Base-by-base conservation (phyloP, 2,329 filamentous ascomycete genomes). In the Pseudocercospora musae region DNA sequence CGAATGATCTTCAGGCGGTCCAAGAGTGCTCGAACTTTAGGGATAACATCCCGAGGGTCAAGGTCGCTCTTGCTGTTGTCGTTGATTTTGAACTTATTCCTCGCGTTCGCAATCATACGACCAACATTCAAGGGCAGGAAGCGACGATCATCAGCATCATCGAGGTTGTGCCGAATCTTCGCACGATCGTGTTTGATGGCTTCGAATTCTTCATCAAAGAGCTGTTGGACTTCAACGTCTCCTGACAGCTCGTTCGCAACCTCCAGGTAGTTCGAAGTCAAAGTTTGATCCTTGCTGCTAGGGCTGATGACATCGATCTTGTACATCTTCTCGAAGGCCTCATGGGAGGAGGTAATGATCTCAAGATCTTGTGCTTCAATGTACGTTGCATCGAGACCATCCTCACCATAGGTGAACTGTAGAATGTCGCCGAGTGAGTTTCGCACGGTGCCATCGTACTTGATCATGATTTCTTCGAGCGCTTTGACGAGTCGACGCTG, bases 401-500 rank as follows among this genome's bases (percentile, higher is more conserved):
- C 96, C 76, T 99, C 95, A 73, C 95, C 95, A 69, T 99, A 99
- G 64, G 97, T 84, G 80, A 99, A 99, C 74, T 99, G 94, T 59
- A 99, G 89, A 66, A 99, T 90, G 71, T 99, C 96, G 50, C 95
- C 95, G 49, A 98, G 84, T 1, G 95, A 99, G 78, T 99, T 99
- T 63, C 95, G 89, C 27, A 99, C 92, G 5, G 95, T 99, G 66
- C 94, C 94, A 72, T 99, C 95, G 74, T 99, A 99, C 74, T 96
- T 96, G 63, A 94, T 93, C 82, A 94, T 96, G 58, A 98, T 89
- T 77, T 99, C 95, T 83, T 99, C 95, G 2, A 99, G 85, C 10
- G 96, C 96, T 80, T 99, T 99, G 73, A 99, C 95, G 50, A 99
- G 85, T 82, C 96, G 92, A 80, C 95, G 91, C 79, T 99, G 96